phyloP scores from a whole-genome alignment of 75 land plant species.

The Larix kaempferi region DNA sequence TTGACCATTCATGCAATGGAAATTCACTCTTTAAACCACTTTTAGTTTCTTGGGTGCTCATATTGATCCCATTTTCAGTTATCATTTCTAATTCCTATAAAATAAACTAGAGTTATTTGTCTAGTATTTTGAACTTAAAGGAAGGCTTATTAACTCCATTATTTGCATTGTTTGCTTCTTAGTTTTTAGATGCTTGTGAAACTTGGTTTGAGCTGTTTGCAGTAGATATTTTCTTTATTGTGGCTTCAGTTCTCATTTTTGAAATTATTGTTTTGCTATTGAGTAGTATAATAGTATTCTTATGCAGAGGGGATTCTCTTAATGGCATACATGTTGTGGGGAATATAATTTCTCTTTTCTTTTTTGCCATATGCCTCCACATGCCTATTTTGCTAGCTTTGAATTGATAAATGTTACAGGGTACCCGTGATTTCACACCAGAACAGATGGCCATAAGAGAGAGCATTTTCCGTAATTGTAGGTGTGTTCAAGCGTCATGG shows the following conservation, averaged over 20 bases:
- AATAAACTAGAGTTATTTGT: no score
- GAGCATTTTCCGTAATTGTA: constrained; percentile 62
- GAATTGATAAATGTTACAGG: constrained; percentile 29
- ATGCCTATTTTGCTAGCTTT: not conserved
- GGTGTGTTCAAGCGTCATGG: constrained; percentile 83
- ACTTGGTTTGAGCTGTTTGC: not conserved
- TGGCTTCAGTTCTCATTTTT: not conserved
- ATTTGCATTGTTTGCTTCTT: no score
- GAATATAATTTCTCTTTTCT: not conserved
- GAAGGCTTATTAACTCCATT: no score
- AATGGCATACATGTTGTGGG: not conserved
- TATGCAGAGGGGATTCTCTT: not conserved
- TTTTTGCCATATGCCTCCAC: not conserved
- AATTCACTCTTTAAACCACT: no score
- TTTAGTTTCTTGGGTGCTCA: no score
- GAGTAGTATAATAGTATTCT: not conserved
- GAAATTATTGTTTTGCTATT: not conserved
- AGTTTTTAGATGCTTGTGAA: no score
- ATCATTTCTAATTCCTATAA: no score
- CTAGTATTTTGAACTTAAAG: no score
- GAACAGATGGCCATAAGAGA: constrained; percentile 85
- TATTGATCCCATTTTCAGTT: no score
- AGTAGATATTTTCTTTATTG: not conserved
- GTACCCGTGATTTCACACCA: constrained; percentile 85
- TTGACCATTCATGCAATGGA: no score